Conservation (phyloP, 2,329 filamentous ascomycete species). For the Claviceps digitariae region DNA sequence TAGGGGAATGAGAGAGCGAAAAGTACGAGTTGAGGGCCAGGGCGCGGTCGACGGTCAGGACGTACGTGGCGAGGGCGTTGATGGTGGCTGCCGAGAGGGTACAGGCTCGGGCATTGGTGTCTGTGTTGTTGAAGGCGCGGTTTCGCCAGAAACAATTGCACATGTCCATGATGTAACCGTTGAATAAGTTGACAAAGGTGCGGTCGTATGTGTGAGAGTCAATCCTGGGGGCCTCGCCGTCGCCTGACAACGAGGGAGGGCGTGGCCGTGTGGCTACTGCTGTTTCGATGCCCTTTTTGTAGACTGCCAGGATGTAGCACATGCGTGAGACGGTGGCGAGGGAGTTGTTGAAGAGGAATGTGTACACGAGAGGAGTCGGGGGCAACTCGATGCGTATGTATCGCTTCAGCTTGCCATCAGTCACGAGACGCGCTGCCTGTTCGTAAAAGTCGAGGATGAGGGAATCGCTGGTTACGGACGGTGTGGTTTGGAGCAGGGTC, state of each 20-base stretch:
- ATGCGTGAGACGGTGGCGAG: conserved; percentile 53
- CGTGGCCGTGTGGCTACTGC: conserved; percentile 32
- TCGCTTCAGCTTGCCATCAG: conserved; percentile 33
- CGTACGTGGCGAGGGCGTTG: conserved; percentile 31
- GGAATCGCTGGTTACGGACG: conserved; percentile 31
- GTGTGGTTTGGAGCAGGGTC: conserved; percentile 42
- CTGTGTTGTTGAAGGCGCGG: conserved; percentile 52
- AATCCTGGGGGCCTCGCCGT: conserved; percentile 13
- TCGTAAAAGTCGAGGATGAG: conserved; percentile 59
- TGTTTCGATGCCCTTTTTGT: conserved; percentile 61
- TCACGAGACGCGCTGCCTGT: conserved; percentile 41
- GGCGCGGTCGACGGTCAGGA: conserved; percentile 32
- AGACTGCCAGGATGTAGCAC: conserved; percentile 53
- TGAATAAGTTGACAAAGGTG: conserved; percentile 55
- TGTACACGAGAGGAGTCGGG: conserved; percentile 53
- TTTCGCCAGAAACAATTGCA: conserved; percentile 74
- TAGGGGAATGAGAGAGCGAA: conserved; percentile 44
- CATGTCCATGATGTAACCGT: conserved; percentile 75
- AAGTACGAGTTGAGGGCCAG: conserved; percentile 37
- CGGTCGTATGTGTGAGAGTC: conserved; percentile 36
- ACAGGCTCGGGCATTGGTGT: conserved; percentile 49
- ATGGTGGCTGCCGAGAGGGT: conserved; percentile 32
- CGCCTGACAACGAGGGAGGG: conserved; percentile 9
- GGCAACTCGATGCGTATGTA: conserved; percentile 56
- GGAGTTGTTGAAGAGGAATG: conserved; percentile 52